Conservation (phyloP, 163 green algal genomes). For the Chloromonas sp. region DNA sequence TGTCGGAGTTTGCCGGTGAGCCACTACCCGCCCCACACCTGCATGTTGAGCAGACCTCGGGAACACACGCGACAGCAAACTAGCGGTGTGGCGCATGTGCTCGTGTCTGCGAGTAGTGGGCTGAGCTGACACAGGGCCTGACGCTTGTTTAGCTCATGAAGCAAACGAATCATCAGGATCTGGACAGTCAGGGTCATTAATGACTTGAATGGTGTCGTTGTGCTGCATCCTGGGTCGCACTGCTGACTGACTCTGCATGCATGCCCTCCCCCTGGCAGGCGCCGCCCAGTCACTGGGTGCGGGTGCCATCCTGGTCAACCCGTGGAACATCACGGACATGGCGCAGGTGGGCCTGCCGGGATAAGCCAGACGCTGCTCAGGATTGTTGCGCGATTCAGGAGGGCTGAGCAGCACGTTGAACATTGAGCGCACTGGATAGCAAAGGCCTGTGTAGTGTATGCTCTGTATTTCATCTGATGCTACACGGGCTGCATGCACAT, state of each 20-base stretch:
- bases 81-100: background rate
- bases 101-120: background rate
- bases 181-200: too few relatives aligned
- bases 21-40: background rate
- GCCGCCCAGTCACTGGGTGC: slow-evolving; percentile 76
- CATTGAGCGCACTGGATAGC: too few relatives aligned
- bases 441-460: background rate
- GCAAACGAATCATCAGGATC: too few relatives aligned
- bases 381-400: background rate
- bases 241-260: background rate
- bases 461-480: background rate
- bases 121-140: background rate
- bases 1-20: slow-evolving; percentile 90
- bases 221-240: background rate
- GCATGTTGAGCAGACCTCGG: background rate
- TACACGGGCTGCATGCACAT: too few relatives aligned
- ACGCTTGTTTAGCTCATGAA: background rate
- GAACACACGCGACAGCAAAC: background rate
- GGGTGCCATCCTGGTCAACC: slow-evolving; percentile 90
- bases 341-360: slow-evolving; percentile 16
- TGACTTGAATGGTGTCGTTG: too few relatives aligned
- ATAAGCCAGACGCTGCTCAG: background rate
- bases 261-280: slow-evolving; percentile 21
- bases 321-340: slow-evolving; percentile 96
- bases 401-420: too few relatives aligned